A percentile compares a stretch with the other conserved stretches of the same genome.
These are phyloP conservation scores for Bretschneidera sinensis DNA, from an alignment of 345 rosid species.

Conservation along the genomic window DNA sequence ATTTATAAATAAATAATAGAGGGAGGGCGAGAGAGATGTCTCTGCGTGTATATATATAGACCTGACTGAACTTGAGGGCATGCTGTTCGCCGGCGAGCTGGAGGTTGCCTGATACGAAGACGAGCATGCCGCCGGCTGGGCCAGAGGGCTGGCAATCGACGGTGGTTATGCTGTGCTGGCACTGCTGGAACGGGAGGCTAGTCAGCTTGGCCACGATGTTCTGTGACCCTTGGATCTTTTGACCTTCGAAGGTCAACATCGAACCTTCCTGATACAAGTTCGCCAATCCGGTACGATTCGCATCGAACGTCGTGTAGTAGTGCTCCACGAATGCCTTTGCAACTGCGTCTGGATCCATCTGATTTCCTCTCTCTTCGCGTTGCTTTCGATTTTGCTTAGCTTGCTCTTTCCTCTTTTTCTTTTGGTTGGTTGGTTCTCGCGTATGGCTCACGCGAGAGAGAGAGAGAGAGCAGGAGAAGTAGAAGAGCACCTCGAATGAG, in stretches of 20 bases:
- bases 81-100: conserved; percentile 92
- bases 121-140: conserved; percentile 82
- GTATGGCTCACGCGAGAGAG: conserved; percentile 22
- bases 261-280: conserved; percentile 79
- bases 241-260: conserved; percentile 94
- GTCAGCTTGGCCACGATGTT: conserved; percentile 84
- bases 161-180: conserved; percentile 75
- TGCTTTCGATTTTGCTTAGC: no score
- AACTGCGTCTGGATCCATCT: conserved; percentile 84
- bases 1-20: no score
- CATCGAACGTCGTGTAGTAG: conserved; percentile 82
- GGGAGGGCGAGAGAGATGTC: no score
- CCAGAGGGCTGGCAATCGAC: conserved; percentile 99
- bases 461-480: neutral
- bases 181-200: conserved; percentile 87
- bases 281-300: conserved; percentile 54
- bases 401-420: neutral
- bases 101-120: conserved; percentile 86
- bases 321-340: conserved; percentile 90
- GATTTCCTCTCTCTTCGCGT: neutral
- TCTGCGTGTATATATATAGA: conserved; percentile 3
- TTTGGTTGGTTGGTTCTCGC: conserved; percentile 8
- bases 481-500: no score
- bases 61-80: conserved; percentile 99
- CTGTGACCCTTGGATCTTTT: conserved; percentile 75